Base-by-base conservation (phyloP, 805 yeast genomes). In the Metschnikowia anglica region DNA sequence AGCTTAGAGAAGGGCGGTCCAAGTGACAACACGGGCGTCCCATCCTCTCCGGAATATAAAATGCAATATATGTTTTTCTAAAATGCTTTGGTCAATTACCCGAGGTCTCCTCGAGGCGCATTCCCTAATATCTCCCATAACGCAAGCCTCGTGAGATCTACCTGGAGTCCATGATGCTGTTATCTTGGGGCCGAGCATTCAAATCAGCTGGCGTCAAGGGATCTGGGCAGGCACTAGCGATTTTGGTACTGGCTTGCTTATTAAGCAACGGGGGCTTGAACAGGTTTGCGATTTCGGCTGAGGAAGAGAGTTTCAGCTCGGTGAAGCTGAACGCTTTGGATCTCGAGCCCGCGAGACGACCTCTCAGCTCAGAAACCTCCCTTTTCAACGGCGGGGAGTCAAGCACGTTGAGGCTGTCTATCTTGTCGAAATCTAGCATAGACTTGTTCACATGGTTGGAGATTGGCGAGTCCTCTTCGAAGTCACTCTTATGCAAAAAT, bases 261-360 rank as follows among this genome's bases (percentile, higher is more conserved):
- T 70, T 69, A 19, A 69, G 58, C 26, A 69, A 52, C 3, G 69
- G 66, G 8, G 52, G 44, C 38, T 53, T 59, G 20, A 56, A 27
- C 6, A n/a, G 37, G n/a, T 11, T 8, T 4, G 11, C 11, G 12
- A 4, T 7, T 16, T 26, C 27, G 12, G 17, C 31, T n/a, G 16
- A n/a, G 8, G 21, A 23, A 6, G 17, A 4, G 8, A 11, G 15
- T 17, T 18, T 23, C 5, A 8, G 11, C 13, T 19, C 19, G 4
- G 30, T 16, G 10, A 31, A n/a, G 5, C 17, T 5, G 8, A 26
- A 12, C 11, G 17, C 3, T 5, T 5, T 20, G 6, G 21, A 6
- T 20, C 33, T 32, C 20, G 20, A 24, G 19, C 37, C 32, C 1
- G 42, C 2, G 10, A 13, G 17, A 37, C 20, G 49, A 29, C 36